Percentiles rank a stretch among this genome's conserved stretches.
Conservation (phyloP, 306 rosid genomes). For the Corylus avellana region DNA sequence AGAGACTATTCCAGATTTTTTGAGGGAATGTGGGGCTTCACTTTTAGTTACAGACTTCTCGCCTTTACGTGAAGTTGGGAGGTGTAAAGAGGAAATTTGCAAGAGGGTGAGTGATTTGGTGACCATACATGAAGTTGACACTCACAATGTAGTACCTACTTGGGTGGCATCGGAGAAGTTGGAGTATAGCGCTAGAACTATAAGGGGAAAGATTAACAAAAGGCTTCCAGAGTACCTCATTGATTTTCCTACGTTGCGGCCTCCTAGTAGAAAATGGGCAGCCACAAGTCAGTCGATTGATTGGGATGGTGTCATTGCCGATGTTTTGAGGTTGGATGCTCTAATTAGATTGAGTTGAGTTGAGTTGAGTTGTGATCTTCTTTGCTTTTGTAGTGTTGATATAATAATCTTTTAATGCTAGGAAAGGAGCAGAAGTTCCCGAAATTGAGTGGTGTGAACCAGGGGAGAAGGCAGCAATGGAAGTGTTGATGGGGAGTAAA, state of each 20-base stretch:
- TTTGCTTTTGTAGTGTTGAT: constrained; percentile 22
- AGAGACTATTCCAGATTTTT: constrained; percentile 67
- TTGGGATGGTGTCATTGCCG: constrained; percentile 70
- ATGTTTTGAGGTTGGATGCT: constrained; percentile 64
- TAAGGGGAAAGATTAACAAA: constrained; percentile 80
- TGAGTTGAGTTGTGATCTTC: not conserved
- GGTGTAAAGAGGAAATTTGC: constrained; percentile 74
- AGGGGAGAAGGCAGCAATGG: constrained; percentile 82
- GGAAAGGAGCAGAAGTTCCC: constrained; percentile 89
- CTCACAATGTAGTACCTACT: constrained; percentile 85
- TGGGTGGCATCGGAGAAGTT: constrained; percentile 88
- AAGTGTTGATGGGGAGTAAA: constrained; percentile 74
- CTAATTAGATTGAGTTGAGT: not conserved
- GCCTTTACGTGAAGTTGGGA: constrained; percentile 65
- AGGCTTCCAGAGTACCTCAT: constrained; percentile 70
- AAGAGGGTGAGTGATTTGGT: constrained; percentile 61
- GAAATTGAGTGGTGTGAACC: constrained; percentile 89
- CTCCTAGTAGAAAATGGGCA: constrained; percentile 61
- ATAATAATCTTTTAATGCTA: constrained; percentile 22
- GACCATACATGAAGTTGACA: constrained; percentile 81
- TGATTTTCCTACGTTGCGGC: constrained; percentile 65
- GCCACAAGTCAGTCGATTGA: constrained; percentile 32
- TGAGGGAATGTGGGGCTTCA: constrained; percentile 82
- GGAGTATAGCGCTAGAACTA: constrained; percentile 85
- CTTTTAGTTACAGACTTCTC: constrained; percentile 85